phyloP scores from a whole-genome alignment of 805 yeast species.

The Pichia exigua region DNA sequence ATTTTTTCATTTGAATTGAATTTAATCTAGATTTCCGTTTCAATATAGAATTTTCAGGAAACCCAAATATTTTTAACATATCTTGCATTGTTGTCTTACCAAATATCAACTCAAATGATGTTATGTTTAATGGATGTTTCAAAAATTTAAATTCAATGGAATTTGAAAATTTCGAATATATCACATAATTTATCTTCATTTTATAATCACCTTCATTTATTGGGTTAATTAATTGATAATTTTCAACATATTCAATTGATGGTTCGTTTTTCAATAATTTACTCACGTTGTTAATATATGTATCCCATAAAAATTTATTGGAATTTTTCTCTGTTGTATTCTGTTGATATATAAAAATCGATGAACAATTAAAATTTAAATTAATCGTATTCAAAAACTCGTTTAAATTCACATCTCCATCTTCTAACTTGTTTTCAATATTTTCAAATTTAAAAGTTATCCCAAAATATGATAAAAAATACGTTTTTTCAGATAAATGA shows the following conservation, averaged over 20 bases:
- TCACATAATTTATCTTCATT: background rate
- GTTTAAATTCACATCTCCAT: conserved; percentile 13
- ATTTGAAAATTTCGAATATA: conserved; percentile 3
- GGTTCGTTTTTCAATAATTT: background rate
- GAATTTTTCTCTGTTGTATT: conserved; percentile 24
- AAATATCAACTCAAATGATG: conserved; percentile 21
- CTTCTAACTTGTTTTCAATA: conserved; percentile 1
- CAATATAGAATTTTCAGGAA: conserved; percentile 45
- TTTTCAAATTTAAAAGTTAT: conserved; percentile 40
- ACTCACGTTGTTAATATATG: background rate
- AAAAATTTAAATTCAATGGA: background rate
- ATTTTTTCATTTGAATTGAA: conserved; percentile 8
- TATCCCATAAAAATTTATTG: background rate
- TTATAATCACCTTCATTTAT: background rate
- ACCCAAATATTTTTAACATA: conserved; percentile 40
- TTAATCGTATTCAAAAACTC: conserved; percentile 20
- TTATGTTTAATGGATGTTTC: conserved; percentile 8
- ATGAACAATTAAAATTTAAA: conserved; percentile 30
- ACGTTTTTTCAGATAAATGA: conserved; percentile 20
- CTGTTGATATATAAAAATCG: conserved; percentile 31
- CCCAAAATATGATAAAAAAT: conserved; percentile 49
- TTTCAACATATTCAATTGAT: background rate
- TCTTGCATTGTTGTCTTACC: conserved; percentile 45
- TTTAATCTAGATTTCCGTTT: conserved; percentile 26
- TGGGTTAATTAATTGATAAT: background rate